Conservation (phyloP, 139 green algal species). For the Diplosphaera chodatii region DNA sequence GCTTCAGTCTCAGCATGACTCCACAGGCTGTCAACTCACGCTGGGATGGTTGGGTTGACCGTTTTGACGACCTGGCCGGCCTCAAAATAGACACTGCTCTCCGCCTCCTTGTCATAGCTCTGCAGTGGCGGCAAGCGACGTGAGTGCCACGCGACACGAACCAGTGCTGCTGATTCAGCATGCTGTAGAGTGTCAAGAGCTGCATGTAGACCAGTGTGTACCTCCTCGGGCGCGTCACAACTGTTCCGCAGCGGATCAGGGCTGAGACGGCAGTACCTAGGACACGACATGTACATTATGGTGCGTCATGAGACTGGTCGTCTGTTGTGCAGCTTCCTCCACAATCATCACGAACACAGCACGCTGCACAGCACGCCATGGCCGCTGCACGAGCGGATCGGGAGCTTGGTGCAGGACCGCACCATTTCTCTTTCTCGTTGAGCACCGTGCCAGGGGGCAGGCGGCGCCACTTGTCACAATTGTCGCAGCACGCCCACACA, state of each 20-base stretch:
- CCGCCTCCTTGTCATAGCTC: not conserved
- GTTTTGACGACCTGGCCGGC: not conserved
- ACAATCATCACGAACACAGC: no score
- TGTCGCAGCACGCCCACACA: conserved; percentile 37
- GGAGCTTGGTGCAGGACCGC: not conserved
- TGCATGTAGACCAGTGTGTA: no score
- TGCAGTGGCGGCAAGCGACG: not conserved
- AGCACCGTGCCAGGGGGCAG: conserved; percentile 31
- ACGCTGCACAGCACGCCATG: no score
- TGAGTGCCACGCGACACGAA: no score
- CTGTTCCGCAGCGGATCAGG: conserved; percentile 27
- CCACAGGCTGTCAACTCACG: no score
- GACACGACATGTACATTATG: not conserved
- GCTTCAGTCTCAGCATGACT: no score
- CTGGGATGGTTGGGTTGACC: not conserved
- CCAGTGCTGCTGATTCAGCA: no score
- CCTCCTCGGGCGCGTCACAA: conserved; percentile 39
- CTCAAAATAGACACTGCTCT: not conserved
- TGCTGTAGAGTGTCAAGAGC: no score
- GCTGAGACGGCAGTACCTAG: conserved; percentile 50
- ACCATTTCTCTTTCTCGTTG: conserved; percentile 39
- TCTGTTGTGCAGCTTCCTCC: not conserved
- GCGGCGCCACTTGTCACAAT: conserved; percentile 50
- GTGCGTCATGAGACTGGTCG: no score
- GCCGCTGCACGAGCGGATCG: no score